phyloP scores from a whole-genome alignment of 1,139 yeast species.

The Pneumocystis wakefieldiae region DNA sequence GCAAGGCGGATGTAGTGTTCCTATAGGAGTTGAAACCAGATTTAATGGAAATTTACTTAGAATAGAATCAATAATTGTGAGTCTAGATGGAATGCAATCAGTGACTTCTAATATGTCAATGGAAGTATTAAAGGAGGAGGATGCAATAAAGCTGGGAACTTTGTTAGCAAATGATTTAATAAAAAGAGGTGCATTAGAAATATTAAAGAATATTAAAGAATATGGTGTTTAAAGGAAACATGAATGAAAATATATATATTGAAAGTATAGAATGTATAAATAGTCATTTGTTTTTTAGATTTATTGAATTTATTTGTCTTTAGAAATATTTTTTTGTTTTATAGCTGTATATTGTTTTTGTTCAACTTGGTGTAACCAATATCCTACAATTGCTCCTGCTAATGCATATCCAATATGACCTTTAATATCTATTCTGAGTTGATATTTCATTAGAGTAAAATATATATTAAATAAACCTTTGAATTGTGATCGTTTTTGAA shows the following conservation, averaged over 20 bases:
- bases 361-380: not conserved
- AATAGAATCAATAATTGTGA: slow-evolving; percentile 52
- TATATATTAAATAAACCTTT: not conserved
- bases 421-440: not conserved
- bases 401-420: not conserved
- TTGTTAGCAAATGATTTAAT: slow-evolving; percentile 54
- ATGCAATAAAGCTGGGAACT: slow-evolving; percentile 59
- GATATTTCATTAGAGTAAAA: not conserved
- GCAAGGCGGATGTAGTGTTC: slow-evolving; percentile 97
- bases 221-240: not conserved
- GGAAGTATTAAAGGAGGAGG: slow-evolving; percentile 32
- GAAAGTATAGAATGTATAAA: not conserved
- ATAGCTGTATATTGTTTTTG: not conserved
- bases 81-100: slow-evolving; percentile 61
- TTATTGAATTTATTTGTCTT: not conserved
- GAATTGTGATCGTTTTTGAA: not conserved
- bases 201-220: slow-evolving; percentile 58
- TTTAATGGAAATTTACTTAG: slow-evolving; percentile 35
- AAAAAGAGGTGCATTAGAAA: slow-evolving; percentile 64
- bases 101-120: slow-evolving; percentile 40
- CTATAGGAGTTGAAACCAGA: slow-evolving; percentile 73
- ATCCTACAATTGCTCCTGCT: not conserved
- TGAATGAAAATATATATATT: not conserved
- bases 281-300: not conserved
- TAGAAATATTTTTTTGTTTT: not conserved